Evolutionary conservation across 768 basidiomycete genomes (phyloP).

Genomic region (Termitomyces sp.): DNA sequence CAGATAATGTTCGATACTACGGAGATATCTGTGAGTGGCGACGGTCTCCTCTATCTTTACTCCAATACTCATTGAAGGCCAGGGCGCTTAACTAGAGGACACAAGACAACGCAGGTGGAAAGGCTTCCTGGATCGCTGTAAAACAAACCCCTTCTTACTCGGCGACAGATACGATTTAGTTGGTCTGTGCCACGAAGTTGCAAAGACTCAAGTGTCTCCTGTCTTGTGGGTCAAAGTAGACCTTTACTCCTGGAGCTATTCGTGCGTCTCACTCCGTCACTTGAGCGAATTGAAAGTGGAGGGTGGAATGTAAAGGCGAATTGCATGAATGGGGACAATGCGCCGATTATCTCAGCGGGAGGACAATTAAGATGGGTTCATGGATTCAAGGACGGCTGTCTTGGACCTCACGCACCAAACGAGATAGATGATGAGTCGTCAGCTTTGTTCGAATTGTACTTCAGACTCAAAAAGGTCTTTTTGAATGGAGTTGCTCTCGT

Average conservation of each 20-base stretch:
- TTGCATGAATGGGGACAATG: neutral
- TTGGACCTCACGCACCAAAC: conserved; percentile 7
- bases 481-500: neutral
- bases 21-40: conserved; percentile 10
- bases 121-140: conserved; percentile 7
- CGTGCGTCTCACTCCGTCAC: too few relatives aligned
- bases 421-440: neutral
- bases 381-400: conserved; percentile 11
- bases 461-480: neutral
- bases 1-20: conserved; percentile 13
- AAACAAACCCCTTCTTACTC: conserved; percentile 5
- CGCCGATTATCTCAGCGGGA: conserved; percentile 3
- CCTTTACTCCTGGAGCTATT: too few relatives aligned
- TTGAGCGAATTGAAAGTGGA: too few relatives aligned
- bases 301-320: too few relatives aligned
- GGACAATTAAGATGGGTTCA: conserved; percentile 8
- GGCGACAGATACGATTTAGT: conserved; percentile 9
- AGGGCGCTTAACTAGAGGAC: neutral
- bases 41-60: neutral
- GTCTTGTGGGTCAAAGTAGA: neutral
- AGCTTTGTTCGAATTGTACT: conserved; percentile 15
- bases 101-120: neutral
- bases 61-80: neutral
- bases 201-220: conserved; percentile 8
- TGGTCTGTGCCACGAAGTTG: conserved; percentile 4